These are phyloP conservation scores for Chaetomium fimeti DNA, from an alignment of 495 filamentous ascomycete genomes.

Conservation along the genomic window DNA sequence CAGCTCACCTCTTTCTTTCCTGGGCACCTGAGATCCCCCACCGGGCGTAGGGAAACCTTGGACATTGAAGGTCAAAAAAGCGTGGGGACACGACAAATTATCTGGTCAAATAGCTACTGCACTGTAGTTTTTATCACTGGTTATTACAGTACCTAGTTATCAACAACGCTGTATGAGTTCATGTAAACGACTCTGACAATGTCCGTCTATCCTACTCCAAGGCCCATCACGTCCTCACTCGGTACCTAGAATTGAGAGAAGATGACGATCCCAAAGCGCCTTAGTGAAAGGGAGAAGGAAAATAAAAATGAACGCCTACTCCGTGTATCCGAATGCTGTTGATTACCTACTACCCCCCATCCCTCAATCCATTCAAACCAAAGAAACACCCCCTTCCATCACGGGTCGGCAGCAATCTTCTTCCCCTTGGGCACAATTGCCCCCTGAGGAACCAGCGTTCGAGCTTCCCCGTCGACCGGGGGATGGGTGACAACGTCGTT, in stretches of 20 bases:
- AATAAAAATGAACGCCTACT: conserved; percentile 5
- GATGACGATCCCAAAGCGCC: no score
- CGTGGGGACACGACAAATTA: neutral
- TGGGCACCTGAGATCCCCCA: no score
- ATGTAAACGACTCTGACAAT: neutral
- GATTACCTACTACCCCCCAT: neutral
- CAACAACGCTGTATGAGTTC: neutral
- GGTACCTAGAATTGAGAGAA: neutral
- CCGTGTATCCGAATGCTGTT: neutral
- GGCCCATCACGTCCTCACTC: neutral
- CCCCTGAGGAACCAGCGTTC: no score
- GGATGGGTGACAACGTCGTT: no score
- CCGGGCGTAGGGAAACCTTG: no score
- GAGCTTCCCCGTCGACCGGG: no score
- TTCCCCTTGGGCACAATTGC: no score
- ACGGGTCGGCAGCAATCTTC: no score
- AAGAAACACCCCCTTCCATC: neutral
- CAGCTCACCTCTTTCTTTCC: neutral
- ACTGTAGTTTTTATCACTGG: neutral
- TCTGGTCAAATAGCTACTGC: neutral
- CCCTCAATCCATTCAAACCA: neutral
- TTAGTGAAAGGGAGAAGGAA: neutral
- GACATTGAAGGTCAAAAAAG: neutral
- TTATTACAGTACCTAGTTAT: no score
- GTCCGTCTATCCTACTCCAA: neutral